Base-by-base conservation (phyloP, 2,329 filamentous ascomycete species). In the Colletotrichum spinosum region DNA sequence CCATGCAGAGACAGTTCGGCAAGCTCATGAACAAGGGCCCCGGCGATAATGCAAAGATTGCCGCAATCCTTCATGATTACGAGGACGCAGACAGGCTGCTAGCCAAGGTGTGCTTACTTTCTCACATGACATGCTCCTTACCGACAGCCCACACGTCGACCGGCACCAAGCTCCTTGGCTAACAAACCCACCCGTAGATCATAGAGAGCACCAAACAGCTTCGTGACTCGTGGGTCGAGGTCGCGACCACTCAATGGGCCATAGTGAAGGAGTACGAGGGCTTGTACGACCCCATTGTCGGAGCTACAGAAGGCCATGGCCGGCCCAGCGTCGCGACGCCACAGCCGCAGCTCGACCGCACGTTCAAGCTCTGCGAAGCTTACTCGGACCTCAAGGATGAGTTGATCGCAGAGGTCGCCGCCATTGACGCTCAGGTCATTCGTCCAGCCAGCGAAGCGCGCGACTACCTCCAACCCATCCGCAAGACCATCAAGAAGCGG, bases 401-500 rank as follows among this genome's bases (percentile, higher is more conserved):
- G 70, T 80, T 97, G 71, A 76, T 88, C 60, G 87, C 89, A 65
- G 93, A 96, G 73, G 82, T 96, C 61, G 83, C 80, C 61, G 84
- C 88, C 70, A 91, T 97, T 69, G 91, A 95, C 69, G 79, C 82
- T 9, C 87, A 88, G 69, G 85, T 96, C 68, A 86, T 94, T 57
- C 83, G 83, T 63, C 92, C 92, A 0, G 90, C 90, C 4, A 87
- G 86, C 62, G 86, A 90, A 56, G 91, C 91, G 8, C 90, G 88
- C 71, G 87, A 90, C 56, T 86, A 81, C 58, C 83, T 95, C 65
- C 87, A 89, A 69, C 89, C 91, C 2, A 83, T 96, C 74, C 90
- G 91, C 72, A 96, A 94, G 79, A 90, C 89, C 1, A 92, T 97
- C 73, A 96, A 95, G 79, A 94, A 93, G 77, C 84, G 93, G 51